Evolutionary conservation across 371 early-diverging fungal genomes (phyloP).

Genomic region (Syncephalastrum racemosum): DNA sequence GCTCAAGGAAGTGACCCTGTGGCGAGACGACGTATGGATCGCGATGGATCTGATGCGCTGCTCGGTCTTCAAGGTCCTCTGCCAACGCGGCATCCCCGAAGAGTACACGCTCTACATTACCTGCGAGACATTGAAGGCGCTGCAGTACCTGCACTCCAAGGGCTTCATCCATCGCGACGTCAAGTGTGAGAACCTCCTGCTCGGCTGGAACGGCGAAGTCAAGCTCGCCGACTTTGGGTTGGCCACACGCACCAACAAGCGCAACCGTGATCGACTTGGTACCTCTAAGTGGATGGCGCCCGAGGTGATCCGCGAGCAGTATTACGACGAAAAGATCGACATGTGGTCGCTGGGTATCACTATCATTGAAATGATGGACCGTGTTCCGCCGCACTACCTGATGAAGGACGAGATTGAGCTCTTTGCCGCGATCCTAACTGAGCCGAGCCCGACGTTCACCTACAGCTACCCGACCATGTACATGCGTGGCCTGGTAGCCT

Average conservation of each 20-base stretch:
- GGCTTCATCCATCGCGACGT: slow-evolving; percentile 52
- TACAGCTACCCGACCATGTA: slow-evolving; percentile 50
- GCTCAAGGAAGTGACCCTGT: slow-evolving; percentile 40
- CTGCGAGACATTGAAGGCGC: slow-evolving; percentile 40
- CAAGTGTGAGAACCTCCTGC: slow-evolving; percentile 50
- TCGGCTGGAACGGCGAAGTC: slow-evolving; percentile 49
- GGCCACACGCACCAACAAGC: slow-evolving; percentile 37
- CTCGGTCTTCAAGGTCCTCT: slow-evolving; percentile 47
- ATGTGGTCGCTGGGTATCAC: slow-evolving; percentile 56
- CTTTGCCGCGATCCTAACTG: slow-evolving; percentile 43
- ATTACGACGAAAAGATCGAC: slow-evolving; percentile 50
- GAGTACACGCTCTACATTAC: slow-evolving; percentile 41
- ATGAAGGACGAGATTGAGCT: slow-evolving; percentile 41
- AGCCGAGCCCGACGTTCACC: slow-evolving; percentile 46
- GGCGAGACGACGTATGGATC: slow-evolving; percentile 46
- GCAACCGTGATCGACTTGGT: slow-evolving; percentile 45
- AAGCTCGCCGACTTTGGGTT: slow-evolving; percentile 56
- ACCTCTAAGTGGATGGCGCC: slow-evolving; percentile 65
- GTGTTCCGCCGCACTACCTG: slow-evolving; percentile 49
- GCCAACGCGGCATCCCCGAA: slow-evolving; percentile 46
- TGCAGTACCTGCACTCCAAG: slow-evolving; percentile 40
- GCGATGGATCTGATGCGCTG: slow-evolving; percentile 50
- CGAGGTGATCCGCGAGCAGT: slow-evolving; percentile 51
- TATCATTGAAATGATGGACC: slow-evolving; percentile 55
- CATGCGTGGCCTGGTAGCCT: slow-evolving; percentile 49